Base-by-base conservation (phyloP, 768 basidiomycete species). In the Hebeloma cylindrosporum region DNA sequence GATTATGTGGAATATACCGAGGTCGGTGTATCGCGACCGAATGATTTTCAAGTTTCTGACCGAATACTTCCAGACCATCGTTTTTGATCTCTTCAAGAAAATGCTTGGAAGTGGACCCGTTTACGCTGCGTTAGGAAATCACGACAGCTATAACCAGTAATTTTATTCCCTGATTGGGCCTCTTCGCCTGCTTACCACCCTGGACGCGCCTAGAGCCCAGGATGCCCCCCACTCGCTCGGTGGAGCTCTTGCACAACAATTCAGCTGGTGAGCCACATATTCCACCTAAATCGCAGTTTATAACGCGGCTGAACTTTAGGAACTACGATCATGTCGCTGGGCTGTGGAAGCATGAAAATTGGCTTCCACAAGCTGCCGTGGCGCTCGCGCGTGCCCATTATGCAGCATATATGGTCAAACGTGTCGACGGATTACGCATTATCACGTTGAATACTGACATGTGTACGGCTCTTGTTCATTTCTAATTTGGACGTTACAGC, bases 401-500 rank as follows among this genome's bases (percentile, higher is more conserved):
- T 54, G 72, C 81, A 6, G 88, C 73, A 8, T 90, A 85, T 59
- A 83, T 81, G 71, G 84, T 87, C 20, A 73, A 72, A 51, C 76
- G 85, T 16, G 50, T 57, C 13, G 83, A 87, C 41, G 86, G 85
- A 5, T 66, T 90, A 10, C 73, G 85, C 27, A 63, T 89, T 23
- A 85, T 90, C 44, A 80, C 84, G 26, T 61, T 90, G 45, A 88
- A 90, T 60, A 88, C 86, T 13, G 82, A 89, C 58, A 55, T 88
- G 42, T 90, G 87, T 85, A 61, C 43, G 82, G 68, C 23, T n/a
- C 28, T 33, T 42, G 35, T 21, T 30, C 16, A 38, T 26, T 16
- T 33, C 39, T 40, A 18, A 30, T 14, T 5, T 32, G 10, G n/a
- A 10, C 21, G 16, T 22, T 32, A 25, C 13, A n/a, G 43, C 20